These are phyloP conservation scores for Nigrograna mackinnonii DNA, from an alignment of 2,329 filamentous ascomycete genomes.

Conservation along the genomic window DNA sequence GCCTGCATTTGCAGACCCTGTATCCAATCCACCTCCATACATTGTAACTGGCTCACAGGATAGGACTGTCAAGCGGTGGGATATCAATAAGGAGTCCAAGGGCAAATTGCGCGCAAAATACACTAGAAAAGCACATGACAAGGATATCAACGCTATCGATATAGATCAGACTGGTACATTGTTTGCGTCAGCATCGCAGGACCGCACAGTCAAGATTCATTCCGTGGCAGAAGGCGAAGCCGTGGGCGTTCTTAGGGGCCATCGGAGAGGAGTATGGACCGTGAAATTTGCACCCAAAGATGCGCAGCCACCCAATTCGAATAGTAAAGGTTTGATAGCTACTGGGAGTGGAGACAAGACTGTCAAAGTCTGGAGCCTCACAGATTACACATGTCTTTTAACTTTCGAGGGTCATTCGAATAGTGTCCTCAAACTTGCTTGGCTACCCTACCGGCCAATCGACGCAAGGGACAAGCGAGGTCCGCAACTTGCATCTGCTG, in stretches of 20 bases:
- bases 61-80: slow-evolving; percentile 93
- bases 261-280: slow-evolving; percentile 94
- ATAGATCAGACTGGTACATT: slow-evolving; percentile 74
- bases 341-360: slow-evolving; percentile 95
- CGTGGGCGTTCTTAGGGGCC: slow-evolving; percentile 86
- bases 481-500: slow-evolving; percentile 80
- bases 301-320: slow-evolving; percentile 63
- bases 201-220: slow-evolving; percentile 97
- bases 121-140: slow-evolving; percentile 95
- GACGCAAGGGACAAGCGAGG: slow-evolving; percentile 56
- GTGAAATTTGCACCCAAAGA: slow-evolving; percentile 84
- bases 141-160: slow-evolving; percentile 96
- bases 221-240: slow-evolving; percentile 87
- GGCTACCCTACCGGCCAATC: slow-evolving; percentile 64
- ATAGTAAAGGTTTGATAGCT: slow-evolving; percentile 77
- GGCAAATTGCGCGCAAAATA: slow-evolving; percentile 70
- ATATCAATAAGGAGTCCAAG: slow-evolving; percentile 60
- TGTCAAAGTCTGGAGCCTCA: slow-evolving; percentile 87
- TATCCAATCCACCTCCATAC: slow-evolving; percentile 80
- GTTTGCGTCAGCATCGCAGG: slow-evolving; percentile 95
- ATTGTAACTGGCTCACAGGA: slow-evolving; percentile 93
- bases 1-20: slow-evolving; percentile 70
- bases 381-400: slow-evolving; percentile 87
- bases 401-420: slow-evolving; percentile 98
- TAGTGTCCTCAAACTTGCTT: slow-evolving; percentile 90